These are phyloP conservation scores for Tricholoma saponaceum DNA, from an alignment of 768 basidiomycete genomes.

Conservation along the genomic window DNA sequence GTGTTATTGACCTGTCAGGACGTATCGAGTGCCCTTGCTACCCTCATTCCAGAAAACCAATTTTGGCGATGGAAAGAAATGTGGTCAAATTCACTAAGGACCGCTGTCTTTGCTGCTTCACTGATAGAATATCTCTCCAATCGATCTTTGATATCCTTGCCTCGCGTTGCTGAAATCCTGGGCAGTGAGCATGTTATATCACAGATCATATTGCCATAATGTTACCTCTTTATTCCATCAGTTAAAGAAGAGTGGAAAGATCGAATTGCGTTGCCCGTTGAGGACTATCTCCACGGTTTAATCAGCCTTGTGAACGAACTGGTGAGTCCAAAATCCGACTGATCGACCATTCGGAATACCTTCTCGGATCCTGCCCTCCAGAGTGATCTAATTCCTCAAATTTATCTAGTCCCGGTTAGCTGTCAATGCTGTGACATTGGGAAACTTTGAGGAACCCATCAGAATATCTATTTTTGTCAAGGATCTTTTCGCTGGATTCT, in stretches of 20 bases:
- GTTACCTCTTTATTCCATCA: conserved; percentile 39
- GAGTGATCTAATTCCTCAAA: background rate
- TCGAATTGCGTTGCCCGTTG: conserved; percentile 56
- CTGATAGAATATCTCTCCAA: conserved; percentile 61
- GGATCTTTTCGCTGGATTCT: conserved; percentile 78
- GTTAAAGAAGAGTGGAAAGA: conserved; percentile 71
- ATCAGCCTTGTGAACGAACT: conserved; percentile 79
- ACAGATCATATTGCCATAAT: background rate
- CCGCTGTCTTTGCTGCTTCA: conserved; percentile 61
- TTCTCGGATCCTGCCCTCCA: background rate
- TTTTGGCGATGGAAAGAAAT: conserved; percentile 85
- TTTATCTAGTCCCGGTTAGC: conserved; percentile 64
- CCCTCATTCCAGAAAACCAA: conserved; percentile 62
- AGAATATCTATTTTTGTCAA: conserved; percentile 77
- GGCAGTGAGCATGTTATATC: conserved; percentile 51
- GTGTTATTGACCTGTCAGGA: conserved; percentile 52
- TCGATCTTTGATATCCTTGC: conserved; percentile 55
- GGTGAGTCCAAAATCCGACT: conserved; percentile 35
- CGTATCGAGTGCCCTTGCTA: conserved; percentile 46
- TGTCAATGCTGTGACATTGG: conserved; percentile 79
- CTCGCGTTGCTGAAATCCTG: conserved; percentile 47
- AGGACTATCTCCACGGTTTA: conserved; percentile 81
- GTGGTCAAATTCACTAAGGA: conserved; percentile 71
- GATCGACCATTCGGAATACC: no score
- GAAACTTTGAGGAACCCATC: conserved; percentile 75